Conservation (phyloP, 371 early-diverging fungal species). For the Choanephora cucurbitarum region DNA sequence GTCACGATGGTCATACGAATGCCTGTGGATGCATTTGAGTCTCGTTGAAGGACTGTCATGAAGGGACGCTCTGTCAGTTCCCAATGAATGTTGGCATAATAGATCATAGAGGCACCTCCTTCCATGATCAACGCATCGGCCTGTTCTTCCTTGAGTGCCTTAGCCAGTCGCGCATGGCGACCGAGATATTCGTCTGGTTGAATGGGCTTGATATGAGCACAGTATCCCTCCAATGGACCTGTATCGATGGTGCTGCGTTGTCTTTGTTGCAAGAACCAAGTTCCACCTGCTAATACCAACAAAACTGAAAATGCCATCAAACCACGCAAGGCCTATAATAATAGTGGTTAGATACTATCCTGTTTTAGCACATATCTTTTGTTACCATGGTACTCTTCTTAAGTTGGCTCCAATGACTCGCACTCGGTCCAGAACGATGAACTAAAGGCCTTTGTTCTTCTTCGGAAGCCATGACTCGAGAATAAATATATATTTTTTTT, state of each 20-base stretch:
- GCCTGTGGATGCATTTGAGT: constrained; percentile 28
- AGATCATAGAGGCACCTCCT: constrained; percentile 54
- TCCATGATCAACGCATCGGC: constrained; percentile 54
- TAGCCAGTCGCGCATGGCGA: constrained; percentile 47
- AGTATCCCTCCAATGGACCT: constrained; percentile 21
- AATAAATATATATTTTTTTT: no score
- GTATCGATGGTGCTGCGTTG: neutral
- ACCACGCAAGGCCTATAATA: constrained; percentile 18
- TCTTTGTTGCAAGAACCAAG: constrained; percentile 21
- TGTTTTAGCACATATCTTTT: neutral
- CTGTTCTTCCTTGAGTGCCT: constrained; percentile 29
- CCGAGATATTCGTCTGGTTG: constrained; percentile 45
- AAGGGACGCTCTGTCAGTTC: constrained; percentile 56
- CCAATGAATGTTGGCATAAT: constrained; percentile 59
- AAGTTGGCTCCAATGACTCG: constrained; percentile 30
- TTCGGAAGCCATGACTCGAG: constrained; percentile 11
- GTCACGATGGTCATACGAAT: constrained; percentile 47
- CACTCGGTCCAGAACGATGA: neutral
- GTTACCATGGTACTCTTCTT: constrained; percentile 34
- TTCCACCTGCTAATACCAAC: constrained; percentile 18
- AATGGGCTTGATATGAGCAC: constrained; percentile 42
- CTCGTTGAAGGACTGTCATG: constrained; percentile 42
- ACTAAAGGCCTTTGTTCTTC: constrained; percentile 18
- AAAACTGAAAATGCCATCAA: constrained; percentile 22
- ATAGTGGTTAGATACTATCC: neutral